Conservation (phyloP, 495 filamentous ascomycete genomes). For the Aspergillus homomorphus region DNA sequence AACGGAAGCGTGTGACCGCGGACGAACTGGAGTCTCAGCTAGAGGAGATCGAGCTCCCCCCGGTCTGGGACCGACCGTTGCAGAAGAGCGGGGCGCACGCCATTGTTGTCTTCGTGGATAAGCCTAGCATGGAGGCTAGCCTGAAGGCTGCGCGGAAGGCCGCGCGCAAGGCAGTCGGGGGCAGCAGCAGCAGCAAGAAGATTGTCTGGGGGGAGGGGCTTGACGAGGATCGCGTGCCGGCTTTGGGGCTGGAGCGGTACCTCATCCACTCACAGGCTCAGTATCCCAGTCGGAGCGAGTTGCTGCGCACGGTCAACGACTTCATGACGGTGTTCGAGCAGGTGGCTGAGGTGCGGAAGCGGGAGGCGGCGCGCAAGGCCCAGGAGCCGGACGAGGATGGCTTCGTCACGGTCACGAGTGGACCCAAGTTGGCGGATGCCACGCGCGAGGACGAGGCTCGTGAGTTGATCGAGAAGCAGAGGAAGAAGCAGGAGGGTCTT, state of each 20-base stretch:
- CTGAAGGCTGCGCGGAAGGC: slow-evolving; percentile 68
- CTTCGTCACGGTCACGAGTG: slow-evolving; percentile 86
- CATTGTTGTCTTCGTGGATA: slow-evolving; percentile 79
- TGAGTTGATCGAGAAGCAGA: slow-evolving; percentile 67
- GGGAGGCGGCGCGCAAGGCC: slow-evolving; percentile 58
- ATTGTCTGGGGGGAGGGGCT: slow-evolving; percentile 64
- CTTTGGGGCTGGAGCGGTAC: slow-evolving; percentile 62
- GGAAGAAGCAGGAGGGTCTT: slow-evolving; percentile 63
- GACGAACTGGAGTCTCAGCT: slow-evolving; percentile 52
- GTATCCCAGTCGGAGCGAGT: slow-evolving; percentile 60
- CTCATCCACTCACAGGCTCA: slow-evolving; percentile 56
- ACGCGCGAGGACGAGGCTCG: slow-evolving; percentile 72
- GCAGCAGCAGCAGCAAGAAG: slow-evolving; percentile 24
- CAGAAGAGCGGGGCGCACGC: slow-evolving; percentile 72
- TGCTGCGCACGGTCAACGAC: slow-evolving; percentile 71
- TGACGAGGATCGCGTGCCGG: slow-evolving; percentile 46
- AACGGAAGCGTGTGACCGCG: slow-evolving; percentile 60
- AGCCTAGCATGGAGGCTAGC: slow-evolving; percentile 64
- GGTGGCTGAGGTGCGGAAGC: slow-evolving; percentile 62
- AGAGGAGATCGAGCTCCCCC: slow-evolving; percentile 54
- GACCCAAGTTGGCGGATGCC: slow-evolving; percentile 65
- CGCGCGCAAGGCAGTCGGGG: slow-evolving; percentile 47
- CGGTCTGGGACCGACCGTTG: slow-evolving; percentile 72
- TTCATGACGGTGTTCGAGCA: slow-evolving; percentile 74
- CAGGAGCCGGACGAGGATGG: slow-evolving; percentile 90